Base-by-base conservation (phyloP, 2,329 filamentous ascomycete genomes). In the Tolypocladium nubicola region DNA sequence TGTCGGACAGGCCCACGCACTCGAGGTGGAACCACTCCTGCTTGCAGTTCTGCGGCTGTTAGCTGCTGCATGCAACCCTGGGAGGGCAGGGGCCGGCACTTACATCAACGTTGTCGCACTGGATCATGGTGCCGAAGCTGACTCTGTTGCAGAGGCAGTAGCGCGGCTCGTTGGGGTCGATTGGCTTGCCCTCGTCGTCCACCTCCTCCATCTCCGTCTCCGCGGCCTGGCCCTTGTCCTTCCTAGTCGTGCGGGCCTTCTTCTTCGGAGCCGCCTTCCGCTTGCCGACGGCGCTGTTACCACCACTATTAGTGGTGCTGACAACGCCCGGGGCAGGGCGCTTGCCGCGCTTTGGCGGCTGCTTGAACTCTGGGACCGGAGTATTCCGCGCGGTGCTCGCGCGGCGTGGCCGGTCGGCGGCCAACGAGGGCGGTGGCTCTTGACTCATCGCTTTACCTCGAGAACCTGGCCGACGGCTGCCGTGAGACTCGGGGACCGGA, bases 21-120 rank as follows among this genome's bases (percentile, higher is more conserved):
- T 85, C 83, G 45, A 94, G 78, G 68, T 94, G 89, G 69, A 93
- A 94, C 89, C 89, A 94, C 70, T 93, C 88, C 61, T 84, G 84
- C 64, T 89, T 85, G 73, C 89, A 94, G 72, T 88, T 75, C 74
- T 80, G 65, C 30, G 19, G 16, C 11, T 9, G 50, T 52, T 21
- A 56, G 54, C 52, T 14, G 35, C 19, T n/a, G 41, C n/a, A 33
- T 37, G 19, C 39, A 8, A 11, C 21, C 33, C 47, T 59, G 50
- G 38, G 23, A 52, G 47, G 56, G 52, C 41, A 49, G 45, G 58
- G 57, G 58, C 49, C 58, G 61, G 57, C 56, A 75, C 84, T 82
- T 75, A 89, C 86, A 71, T 89, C 86, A 50, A 82, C 76, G 65
- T 90, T 90, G 66, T 93, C 89, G 71, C 89, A 94, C 60, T 84